Evolutionary conservation across 345 rosid genomes (phyloP), one percentile per base, ranked within the genome.

Genomic region (Rhizophora apiculata): DNA sequence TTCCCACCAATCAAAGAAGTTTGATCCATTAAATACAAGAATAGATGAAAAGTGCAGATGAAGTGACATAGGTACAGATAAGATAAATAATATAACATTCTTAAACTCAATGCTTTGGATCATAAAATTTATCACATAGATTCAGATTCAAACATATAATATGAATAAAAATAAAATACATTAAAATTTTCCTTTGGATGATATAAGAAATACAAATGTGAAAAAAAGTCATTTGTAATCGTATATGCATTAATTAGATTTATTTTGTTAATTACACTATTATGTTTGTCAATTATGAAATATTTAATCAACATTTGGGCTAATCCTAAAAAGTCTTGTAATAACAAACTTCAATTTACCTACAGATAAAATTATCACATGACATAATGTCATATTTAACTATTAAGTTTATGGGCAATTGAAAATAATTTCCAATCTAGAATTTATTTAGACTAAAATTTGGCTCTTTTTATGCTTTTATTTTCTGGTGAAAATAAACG

Each of bases 11-110:
- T 34, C 8, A 34, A 7, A 34, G 37, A 34, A 30, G 31, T 30
- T 30, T 30, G 2, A 30, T 30, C 31, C 31, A 30, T 30, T 30
- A 3, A 30, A 30, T 34, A 34, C 8, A 34, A 26, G 20, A 67
- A 67, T 60, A 67, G 62, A 57, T 13, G 70, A 34, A 5, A 30
- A 60, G 6, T 72, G 76, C 63, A 30, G 54, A 54, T 65, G 70
- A 19, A 65, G 70, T 21, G 46, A 56, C 57, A 65, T n/a, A 55
- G 60, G 46, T 24, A 32, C 66, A 53, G 26, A 31, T 21, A 11
- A 30, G 32, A 55, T 56, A 55, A 54, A 63, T 27, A 27, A 64
- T 43, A 48, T 64, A 64, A 48, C 27, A 37, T 8, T 4, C 4
- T 15, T 5, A 18, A 53, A 0, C 27, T 60, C 10, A 60, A 21